Percentiles rank a stretch among this genome's conserved stretches.
These are phyloP conservation scores for Euphorbia tirucalli DNA, from an alignment of 345 rosid species.

Conservation along the genomic window DNA sequence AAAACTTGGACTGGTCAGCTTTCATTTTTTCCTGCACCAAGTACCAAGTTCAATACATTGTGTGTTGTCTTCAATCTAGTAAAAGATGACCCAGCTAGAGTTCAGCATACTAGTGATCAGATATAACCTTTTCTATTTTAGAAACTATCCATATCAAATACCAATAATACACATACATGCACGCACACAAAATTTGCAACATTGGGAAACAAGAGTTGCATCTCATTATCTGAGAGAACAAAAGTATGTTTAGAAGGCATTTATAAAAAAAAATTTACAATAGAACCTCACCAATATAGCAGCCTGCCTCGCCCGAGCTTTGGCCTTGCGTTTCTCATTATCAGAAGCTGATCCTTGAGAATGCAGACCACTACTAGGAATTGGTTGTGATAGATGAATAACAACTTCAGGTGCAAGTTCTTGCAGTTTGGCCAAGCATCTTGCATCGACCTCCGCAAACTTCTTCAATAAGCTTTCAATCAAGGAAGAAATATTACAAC, in stretches of 20 bases:
- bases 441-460: constrained; percentile 68
- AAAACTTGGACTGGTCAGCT: constrained; percentile 91
- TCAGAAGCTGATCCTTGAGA: constrained; percentile 42
- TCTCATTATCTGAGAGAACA: neutral
- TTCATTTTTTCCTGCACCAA: constrained; percentile 87
- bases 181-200: neutral
- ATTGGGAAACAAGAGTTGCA: neutral
- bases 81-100: too few relatives aligned
- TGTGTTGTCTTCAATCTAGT: neutral
- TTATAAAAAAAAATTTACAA: neutral
- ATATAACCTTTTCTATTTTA: neutral
- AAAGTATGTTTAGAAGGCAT: neutral
- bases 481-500: constrained; percentile 64
- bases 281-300: constrained; percentile 66
- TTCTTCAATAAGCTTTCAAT: constrained; percentile 70
- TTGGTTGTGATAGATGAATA: constrained; percentile 36
- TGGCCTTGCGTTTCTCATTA: constrained; percentile 72
- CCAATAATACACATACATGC: neutral
- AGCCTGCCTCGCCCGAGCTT: constrained; percentile 88
- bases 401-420: constrained; percentile 78
- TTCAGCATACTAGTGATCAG: too few relatives aligned
- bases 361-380: constrained; percentile 28
- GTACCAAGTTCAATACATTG: constrained; percentile 19
- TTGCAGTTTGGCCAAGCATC: constrained; percentile 61
- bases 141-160: neutral